Conservation (phyloP, 768 basidiomycete species). For the Guyanaporus albipodus region DNA sequence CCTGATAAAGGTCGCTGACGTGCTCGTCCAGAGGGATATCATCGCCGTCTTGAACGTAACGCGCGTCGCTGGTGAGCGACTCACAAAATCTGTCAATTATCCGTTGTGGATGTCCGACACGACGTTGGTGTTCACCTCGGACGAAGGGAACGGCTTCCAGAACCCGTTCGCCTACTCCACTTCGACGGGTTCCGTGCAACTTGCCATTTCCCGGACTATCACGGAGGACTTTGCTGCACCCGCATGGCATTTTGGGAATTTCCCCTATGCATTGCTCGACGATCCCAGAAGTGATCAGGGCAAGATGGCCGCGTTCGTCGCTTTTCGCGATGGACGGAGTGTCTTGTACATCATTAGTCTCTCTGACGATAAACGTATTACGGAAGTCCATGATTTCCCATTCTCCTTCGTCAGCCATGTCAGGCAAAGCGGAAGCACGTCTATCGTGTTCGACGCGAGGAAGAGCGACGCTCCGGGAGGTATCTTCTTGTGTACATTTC, state of each 20-base stretch:
- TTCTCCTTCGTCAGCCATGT: constrained; percentile 31
- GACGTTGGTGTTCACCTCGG: constrained; percentile 58
- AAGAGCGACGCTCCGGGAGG: constrained; percentile 31
- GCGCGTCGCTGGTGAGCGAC: constrained; percentile 49
- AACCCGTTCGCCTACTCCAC: constrained; percentile 61
- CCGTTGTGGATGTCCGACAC: constrained; percentile 58
- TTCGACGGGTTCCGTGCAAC: constrained; percentile 25
- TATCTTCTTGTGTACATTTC: constrained; percentile 29
- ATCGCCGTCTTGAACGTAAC: constrained; percentile 35
- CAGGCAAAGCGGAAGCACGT: constrained; percentile 17
- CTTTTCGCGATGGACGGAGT: constrained; percentile 32
- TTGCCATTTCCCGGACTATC: constrained; percentile 37
- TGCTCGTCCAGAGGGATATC: constrained; percentile 30
- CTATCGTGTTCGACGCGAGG: constrained; percentile 33
- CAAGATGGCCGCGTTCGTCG: constrained; percentile 28
- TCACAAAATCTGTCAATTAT: constrained; percentile 51
- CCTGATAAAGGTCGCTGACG: constrained; percentile 50
- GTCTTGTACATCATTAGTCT: constrained; percentile 34
- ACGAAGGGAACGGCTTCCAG: constrained; percentile 55
- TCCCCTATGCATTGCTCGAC: constrained; percentile 45
- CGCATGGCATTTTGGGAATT: constrained; percentile 50
- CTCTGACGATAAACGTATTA: constrained; percentile 19
- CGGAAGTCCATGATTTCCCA: constrained; percentile 30
- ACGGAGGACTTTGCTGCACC: constrained; percentile 55
- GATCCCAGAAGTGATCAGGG: constrained; percentile 18